Percentiles rank a stretch among this genome's conserved stretches.
Evolutionary conservation across 2,329 filamentous ascomycete species (phyloP).

Genomic region (Septoria petroselini): DNA sequence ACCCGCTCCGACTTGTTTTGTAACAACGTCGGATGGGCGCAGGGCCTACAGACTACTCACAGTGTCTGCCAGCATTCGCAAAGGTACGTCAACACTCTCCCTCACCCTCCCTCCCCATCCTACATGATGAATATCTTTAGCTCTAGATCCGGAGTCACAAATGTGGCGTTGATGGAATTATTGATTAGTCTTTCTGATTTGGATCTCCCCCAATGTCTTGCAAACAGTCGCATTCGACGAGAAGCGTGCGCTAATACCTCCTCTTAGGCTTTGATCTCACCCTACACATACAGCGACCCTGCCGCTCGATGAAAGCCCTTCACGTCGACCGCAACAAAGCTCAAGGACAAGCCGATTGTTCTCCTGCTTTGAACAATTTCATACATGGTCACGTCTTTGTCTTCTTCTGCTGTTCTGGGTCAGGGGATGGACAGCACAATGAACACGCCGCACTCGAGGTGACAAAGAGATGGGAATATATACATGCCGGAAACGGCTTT

Average conservation of each 20-base stretch:
- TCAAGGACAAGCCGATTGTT: background rate
- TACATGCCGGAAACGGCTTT: background rate
- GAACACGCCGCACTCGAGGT: background rate
- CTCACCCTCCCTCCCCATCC: background rate
- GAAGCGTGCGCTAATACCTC: background rate
- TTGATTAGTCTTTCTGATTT: constrained; percentile 13
- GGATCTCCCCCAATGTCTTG: background rate
- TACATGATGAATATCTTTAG: constrained; percentile 12
- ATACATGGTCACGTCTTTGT: background rate
- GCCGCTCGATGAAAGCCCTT: too few species aligned
- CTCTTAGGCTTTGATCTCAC: background rate
- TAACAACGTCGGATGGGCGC: constrained; percentile 10
- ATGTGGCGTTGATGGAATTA: constrained; percentile 14
- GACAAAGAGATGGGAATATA: background rate
- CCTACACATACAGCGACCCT: background rate
- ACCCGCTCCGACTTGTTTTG: constrained; percentile 8
- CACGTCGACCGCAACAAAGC: too few species aligned
- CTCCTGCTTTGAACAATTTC: background rate
- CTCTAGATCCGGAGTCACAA: constrained; percentile 14
- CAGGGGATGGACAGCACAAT: background rate
- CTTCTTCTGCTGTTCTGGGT: too few species aligned
- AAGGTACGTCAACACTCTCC: background rate
- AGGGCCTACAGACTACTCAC: constrained; percentile 4
- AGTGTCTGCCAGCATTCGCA: background rate
- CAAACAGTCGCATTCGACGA: background rate